Base-by-base conservation (phyloP, 2,329 filamentous ascomycete species). In the Oidium heveae region DNA sequence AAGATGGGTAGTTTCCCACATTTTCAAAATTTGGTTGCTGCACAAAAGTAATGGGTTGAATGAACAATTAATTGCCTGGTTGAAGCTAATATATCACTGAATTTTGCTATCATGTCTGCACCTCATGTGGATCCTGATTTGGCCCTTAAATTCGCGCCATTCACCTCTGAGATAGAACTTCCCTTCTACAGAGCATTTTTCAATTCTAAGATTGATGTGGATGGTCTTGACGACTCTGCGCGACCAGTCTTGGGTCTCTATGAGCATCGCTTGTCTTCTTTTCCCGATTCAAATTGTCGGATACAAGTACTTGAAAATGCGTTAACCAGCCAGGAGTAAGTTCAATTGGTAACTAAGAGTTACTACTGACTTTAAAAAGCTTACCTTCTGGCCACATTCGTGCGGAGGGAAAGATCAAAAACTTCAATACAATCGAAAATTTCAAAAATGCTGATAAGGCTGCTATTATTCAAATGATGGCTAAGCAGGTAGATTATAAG, bases 141-240 rank as follows among this genome's bases (percentile, higher is more conserved):
- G 64, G 62, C 64, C 55, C 72, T 85, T 66, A 78, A 82, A 71
- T 98, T 88, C 68, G 86, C 86, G 57, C 82, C 89, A 0, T 96
- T 94, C 72, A 78, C 82, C 43, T 94, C 89, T 52, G 86, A 95
- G 69, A 87, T 96, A 64, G 91, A 98, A 66, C 74, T 96, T 46
- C 86, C 87, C 47, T 98, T 98, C 69, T 98, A 95, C 66, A 83
- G 85, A 49, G 82, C 86, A 5, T 77, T 98, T n/a, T 91, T 93
- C 57, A 79, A 82, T 6, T 84, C 83, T 60, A 98, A 98, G 70
- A 86, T 98, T 66, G 87, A 96, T 67, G 82, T 94, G 74, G 91
- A 95, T 70, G 94, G 88, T 69, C 84, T 98, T 53, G 85, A 95
- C 70, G 89, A 94, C 67, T 94, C 88, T 10, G 84, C 87, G 24